These are phyloP conservation scores for Phytophthora rubi DNA, from an alignment of 352 stramenopile genomes.

Conservation along the genomic window DNA sequence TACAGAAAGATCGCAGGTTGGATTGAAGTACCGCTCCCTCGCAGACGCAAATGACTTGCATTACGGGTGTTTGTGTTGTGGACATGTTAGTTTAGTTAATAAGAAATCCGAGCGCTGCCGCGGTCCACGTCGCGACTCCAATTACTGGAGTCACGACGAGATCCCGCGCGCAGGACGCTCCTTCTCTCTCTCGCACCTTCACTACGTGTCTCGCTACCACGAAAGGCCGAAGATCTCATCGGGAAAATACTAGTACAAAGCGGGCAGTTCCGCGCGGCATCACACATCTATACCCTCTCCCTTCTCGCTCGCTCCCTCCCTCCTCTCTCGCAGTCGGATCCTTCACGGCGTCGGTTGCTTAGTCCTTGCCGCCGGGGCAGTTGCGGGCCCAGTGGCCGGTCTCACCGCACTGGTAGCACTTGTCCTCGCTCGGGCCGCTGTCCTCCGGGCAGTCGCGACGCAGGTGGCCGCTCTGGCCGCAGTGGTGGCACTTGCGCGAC, in stretches of 20 bases:
- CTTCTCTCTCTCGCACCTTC: conserved; percentile 51
- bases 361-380: conserved; percentile 65
- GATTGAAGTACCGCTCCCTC: too few relatives aligned
- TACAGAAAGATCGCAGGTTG: too few relatives aligned
- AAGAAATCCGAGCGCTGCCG: conserved; percentile 43
- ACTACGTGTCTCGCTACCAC: conserved; percentile 52
- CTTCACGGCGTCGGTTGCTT: conserved; percentile 34
- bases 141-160: conserved; percentile 14
- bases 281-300: conserved; percentile 59
- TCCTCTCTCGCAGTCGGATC: conserved; percentile 46
- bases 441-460: conserved; percentile 85
- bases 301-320: conserved; percentile 48
- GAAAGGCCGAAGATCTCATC: conserved; percentile 54
- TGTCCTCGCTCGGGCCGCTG: conserved; percentile 68
- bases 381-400: conserved; percentile 82
- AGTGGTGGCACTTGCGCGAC: conserved; percentile 81
- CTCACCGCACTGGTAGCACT: conserved; percentile 87
- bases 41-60: too few relatives aligned
- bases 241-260: conserved; percentile 72
- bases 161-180: conserved; percentile 19
- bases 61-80: conserved; percentile 20
- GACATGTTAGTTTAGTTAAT: conserved; percentile 56
- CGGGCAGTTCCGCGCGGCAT: conserved; percentile 48
- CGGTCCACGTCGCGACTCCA: conserved; percentile 9
- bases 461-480: conserved; percentile 69